Conservation (phyloP, 2,329 filamentous ascomycete genomes). For the Xylariaceae sp. region DNA sequence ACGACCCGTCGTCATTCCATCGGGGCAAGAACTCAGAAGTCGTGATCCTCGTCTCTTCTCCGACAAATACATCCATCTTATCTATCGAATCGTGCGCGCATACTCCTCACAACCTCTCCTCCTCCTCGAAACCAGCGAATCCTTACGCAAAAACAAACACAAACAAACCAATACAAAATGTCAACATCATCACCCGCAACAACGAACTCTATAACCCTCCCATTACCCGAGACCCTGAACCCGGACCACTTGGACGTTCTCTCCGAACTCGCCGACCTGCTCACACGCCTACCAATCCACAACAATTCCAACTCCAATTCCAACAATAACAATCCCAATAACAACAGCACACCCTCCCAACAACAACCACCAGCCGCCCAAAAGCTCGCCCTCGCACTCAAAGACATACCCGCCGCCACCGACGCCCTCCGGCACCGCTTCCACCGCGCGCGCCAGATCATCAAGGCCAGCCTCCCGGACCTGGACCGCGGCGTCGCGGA, state of each 20-base stretch:
- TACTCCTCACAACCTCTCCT: not conserved
- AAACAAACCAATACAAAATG: conserved; percentile 11
- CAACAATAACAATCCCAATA: conserved; percentile 8
- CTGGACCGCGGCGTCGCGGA: conserved; percentile 61
- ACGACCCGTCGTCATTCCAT: not conserved
- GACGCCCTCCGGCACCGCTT: conserved; percentile 78
- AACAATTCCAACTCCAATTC: conserved; percentile 21
- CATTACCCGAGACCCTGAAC: conserved; percentile 58
- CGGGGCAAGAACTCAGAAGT: too few relatives aligned
- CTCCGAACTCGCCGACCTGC: conserved; percentile 71
- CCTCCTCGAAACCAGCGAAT: not conserved
- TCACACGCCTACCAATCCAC: conserved; percentile 69
- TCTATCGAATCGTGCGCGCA: not conserved
- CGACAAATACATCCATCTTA: not conserved
- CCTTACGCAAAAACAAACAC: not conserved
- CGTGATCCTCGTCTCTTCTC: not conserved
- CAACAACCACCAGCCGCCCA: conserved; percentile 1
- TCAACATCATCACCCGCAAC: conserved; percentile 22
- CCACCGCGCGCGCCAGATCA: conserved; percentile 65
- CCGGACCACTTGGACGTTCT: conserved; percentile 82
- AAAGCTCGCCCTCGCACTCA: conserved; percentile 43
- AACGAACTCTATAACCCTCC: conserved; percentile 38
- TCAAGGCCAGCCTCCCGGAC: conserved; percentile 59
- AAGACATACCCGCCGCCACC: conserved; percentile 74
- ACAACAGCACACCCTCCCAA: not conserved